Evolutionary conservation across 352 stramenopile species (phyloP).

Genomic region (Phytophthora capsici): DNA sequence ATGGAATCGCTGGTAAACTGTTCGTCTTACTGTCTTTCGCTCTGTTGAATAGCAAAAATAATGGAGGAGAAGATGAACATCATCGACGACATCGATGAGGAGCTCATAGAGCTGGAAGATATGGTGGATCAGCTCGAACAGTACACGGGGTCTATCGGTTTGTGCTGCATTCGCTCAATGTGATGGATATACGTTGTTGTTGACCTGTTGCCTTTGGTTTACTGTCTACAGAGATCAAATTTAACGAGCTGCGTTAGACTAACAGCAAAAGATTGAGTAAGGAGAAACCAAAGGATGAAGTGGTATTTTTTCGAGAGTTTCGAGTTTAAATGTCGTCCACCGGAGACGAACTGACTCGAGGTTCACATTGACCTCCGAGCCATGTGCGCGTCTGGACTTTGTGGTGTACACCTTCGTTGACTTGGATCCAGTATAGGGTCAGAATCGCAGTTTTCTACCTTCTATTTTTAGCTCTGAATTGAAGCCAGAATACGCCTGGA

Average conservation of each 20-base stretch:
- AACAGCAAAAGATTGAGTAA: neutral
- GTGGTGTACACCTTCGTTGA: conserved; percentile 7
- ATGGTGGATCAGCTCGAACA: conserved; percentile 88
- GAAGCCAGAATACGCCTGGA: conserved; percentile 42
- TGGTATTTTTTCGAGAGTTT: conserved; percentile 2
- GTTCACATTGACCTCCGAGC: conserved; percentile 2
- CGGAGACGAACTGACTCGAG: conserved; percentile 12
- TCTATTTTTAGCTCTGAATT: conserved; percentile 50
- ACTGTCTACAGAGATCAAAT: conserved; percentile 65
- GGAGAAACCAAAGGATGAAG: neutral
- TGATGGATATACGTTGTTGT: neutral
- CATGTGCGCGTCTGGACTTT: conserved; percentile 22
- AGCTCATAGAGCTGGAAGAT: conserved; percentile 86
- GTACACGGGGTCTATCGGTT: conserved; percentile 79
- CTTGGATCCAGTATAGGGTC: conserved; percentile 31
- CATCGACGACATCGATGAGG: conserved; percentile 86
- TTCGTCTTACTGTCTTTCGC: neutral
- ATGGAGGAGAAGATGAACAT: conserved; percentile 80
- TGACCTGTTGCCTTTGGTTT: conserved; percentile 13
- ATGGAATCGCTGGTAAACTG: neutral
- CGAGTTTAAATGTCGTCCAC: conserved; percentile 1
- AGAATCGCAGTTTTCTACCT: conserved; percentile 24
- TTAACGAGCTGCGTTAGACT: conserved; percentile 59
- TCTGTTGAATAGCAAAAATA: conserved; percentile 39
- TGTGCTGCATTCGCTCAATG: conserved; percentile 4